phyloP scores from a whole-genome alignment of 2,329 filamentous ascomycete species.

The Cylindrodendrum hubeiense region DNA sequence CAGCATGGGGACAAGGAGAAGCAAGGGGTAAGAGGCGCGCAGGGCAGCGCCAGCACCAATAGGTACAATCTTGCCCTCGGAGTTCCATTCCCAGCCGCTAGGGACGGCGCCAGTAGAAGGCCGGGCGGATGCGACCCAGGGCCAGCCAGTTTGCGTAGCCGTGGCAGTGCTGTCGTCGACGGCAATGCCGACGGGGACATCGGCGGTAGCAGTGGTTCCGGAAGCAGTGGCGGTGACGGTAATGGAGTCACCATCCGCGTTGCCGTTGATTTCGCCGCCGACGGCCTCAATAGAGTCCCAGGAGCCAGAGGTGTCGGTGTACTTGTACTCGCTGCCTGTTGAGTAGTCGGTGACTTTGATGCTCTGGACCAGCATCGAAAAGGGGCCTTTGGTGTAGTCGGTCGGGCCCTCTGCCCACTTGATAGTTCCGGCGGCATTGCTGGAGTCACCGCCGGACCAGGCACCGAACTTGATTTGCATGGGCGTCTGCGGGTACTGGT shows the following conservation, averaged over 20 bases:
- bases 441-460: slow-evolving; percentile 91
- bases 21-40: slow-evolving; percentile 37
- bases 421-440: slow-evolving; percentile 84
- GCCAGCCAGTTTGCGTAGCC: slow-evolving; percentile 72
- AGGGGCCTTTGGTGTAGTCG: slow-evolving; percentile 86
- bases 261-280: slow-evolving; percentile 82
- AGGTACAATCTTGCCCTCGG: slow-evolving; percentile 83
- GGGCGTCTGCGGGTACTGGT: slow-evolving; percentile 93
- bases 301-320: slow-evolving; percentile 80
- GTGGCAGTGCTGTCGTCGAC: slow-evolving; percentile 65
- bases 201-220: slow-evolving; percentile 72
- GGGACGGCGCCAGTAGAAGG: slow-evolving; percentile 72
- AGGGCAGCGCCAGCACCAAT: slow-evolving; percentile 56
- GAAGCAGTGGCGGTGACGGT: slow-evolving; percentile 70
- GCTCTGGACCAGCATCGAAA: slow-evolving; percentile 84
- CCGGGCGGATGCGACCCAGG: slow-evolving; percentile 72
- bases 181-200: slow-evolving; percentile 75
- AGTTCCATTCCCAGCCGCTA: slow-evolving; percentile 83
- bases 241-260: slow-evolving; percentile 65
- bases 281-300: slow-evolving; percentile 86
- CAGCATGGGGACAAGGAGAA: slow-evolving; percentile 43
- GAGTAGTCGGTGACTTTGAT: slow-evolving; percentile 91
- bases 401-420: slow-evolving; percentile 89
- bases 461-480: slow-evolving; percentile 94
- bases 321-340: slow-evolving; percentile 86